Conservation (phyloP, 768 basidiomycete species). For the Gloeostereum incarnatum region DNA sequence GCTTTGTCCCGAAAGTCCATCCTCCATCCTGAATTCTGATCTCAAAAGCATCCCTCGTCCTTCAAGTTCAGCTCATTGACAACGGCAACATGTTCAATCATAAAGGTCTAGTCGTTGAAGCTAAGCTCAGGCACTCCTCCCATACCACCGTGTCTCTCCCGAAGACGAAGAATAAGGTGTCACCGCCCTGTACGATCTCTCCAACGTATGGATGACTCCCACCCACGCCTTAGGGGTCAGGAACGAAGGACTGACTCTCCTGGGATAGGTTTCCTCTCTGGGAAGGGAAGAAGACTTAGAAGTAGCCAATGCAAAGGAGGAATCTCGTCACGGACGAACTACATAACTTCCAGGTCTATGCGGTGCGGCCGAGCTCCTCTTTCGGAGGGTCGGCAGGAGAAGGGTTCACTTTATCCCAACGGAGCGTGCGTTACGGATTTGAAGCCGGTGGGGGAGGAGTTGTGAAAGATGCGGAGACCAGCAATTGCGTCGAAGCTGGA, state of each 20-base stretch:
- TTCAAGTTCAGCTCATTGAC: constrained; percentile 89
- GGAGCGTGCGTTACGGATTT: constrained; percentile 73
- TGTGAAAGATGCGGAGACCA: constrained; percentile 85
- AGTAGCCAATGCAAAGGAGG: constrained; percentile 75
- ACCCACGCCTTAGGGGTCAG: constrained; percentile 74
- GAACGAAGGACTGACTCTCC: constrained; percentile 58
- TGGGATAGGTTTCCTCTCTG: constrained; percentile 65
- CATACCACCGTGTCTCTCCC: constrained; percentile 62
- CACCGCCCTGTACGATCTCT: constrained; percentile 82
- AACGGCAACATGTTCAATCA: constrained; percentile 76
- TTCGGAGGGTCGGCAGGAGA: constrained; percentile 44
- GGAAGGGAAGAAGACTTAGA: constrained; percentile 69
- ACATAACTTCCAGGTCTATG: constrained; percentile 85
- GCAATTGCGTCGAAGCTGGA: constrained; percentile 77
- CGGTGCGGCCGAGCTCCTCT: constrained; percentile 65
- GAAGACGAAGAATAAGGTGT: constrained; percentile 71
- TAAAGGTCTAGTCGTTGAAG: constrained; percentile 71
- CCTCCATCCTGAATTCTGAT: constrained; percentile 79
- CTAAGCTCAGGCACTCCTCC: constrained; percentile 76
- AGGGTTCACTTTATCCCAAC: constrained; percentile 73
- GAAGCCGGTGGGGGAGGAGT: constrained; percentile 55
- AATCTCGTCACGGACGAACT: constrained; percentile 78
- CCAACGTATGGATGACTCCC: constrained; percentile 87
- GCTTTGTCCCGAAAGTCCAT: constrained; percentile 69
- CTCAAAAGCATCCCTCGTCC: constrained; percentile 87